phyloP scores from a whole-genome alignment of 129 eudicot genomes.

The Apium graveolens region DNA sequence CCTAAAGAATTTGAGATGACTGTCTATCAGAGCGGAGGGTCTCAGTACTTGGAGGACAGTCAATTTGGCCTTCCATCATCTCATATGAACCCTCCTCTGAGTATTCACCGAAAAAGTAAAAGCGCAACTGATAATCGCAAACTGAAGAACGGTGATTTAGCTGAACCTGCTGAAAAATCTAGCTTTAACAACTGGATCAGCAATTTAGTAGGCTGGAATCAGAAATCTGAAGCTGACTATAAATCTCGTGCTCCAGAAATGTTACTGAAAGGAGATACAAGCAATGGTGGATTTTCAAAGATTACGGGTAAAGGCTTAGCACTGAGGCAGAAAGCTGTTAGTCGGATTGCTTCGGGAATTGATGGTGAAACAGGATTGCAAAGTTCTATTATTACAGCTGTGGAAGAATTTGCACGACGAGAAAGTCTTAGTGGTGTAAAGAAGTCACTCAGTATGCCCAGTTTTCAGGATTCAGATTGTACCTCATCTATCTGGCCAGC shows the following conservation, averaged over 20 bases:
- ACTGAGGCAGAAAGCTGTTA: slow-evolving; percentile 48
- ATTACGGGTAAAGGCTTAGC: slow-evolving; percentile 62
- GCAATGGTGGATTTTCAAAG: slow-evolving; percentile 51
- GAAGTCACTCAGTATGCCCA: slow-evolving; percentile 74
- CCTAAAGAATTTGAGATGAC: slow-evolving; percentile 51
- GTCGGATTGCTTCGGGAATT: slow-evolving; percentile 23
- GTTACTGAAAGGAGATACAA: slow-evolving; percentile 59
- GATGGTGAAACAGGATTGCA: slow-evolving; percentile 37
- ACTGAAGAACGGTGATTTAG: slow-evolving; percentile 16
- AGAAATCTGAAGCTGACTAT: slow-evolving; percentile 56
- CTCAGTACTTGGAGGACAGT: slow-evolving; percentile 28
- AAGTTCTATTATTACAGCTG: slow-evolving; percentile 24
- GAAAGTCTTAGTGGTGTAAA: slow-evolving; percentile 50
- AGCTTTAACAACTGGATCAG: slow-evolving; percentile 42
- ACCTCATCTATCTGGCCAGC: slow-evolving; percentile 51
- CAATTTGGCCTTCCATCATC: slow-evolving; percentile 16
- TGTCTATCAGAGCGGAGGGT: slow-evolving; percentile 30
- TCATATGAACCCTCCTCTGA: slow-evolving; percentile 29
- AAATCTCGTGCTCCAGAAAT: slow-evolving; percentile 46
- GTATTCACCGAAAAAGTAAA: slow-evolving; percentile 51
- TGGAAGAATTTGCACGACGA: slow-evolving; percentile 30
- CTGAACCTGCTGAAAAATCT: slow-evolving; percentile 18
- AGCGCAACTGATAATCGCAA: slow-evolving; percentile 46
- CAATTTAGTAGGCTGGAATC: slow-evolving; percentile 42
- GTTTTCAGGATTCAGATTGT: slow-evolving; percentile 43